Conservation (phyloP, 2,329 filamentous ascomycete genomes). For the Didymella exigua region DNA sequence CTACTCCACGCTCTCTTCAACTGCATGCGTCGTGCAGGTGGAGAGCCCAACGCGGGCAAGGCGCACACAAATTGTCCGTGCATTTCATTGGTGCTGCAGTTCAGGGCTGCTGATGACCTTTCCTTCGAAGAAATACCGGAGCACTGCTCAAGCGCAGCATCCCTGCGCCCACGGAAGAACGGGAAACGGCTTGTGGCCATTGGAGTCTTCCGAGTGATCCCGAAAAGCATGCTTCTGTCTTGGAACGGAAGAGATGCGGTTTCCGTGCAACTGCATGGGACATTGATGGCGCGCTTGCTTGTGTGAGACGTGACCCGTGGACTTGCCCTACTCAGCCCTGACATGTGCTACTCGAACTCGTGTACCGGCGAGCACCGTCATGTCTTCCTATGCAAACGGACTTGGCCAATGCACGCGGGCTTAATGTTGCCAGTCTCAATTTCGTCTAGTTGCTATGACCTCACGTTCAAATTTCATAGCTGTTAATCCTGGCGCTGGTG, state of each 20-base stretch:
- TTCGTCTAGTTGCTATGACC: neutral
- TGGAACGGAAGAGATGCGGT: conserved; percentile 1
- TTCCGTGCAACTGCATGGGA: conserved; percentile 7
- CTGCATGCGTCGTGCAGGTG: conserved; percentile 18
- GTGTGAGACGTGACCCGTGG: neutral
- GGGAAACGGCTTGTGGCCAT: conserved; percentile 21
- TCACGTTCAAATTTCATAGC: neutral
- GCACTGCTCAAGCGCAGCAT: conserved; percentile 22
- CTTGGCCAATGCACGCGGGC: conserved; percentile 7
- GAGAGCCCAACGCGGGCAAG: conserved; percentile 11
- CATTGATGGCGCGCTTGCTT: neutral
- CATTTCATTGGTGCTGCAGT: conserved; percentile 19
- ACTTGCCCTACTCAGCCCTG: neutral
- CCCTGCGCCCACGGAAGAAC: conserved; percentile 29
- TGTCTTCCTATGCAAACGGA: neutral
- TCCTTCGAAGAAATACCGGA: conserved; percentile 18
- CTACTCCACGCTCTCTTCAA: conserved; percentile 13
- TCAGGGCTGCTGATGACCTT: conserved; percentile 22
- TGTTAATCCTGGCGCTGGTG: neutral
- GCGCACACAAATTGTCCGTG: conserved; percentile 7
- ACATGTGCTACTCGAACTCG: neutral
- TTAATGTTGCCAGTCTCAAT: neutral
- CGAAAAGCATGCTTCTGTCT: conserved; percentile 16
- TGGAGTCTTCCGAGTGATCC: conserved; percentile 26
- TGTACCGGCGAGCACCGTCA: neutral